phyloP scores from a whole-genome alignment of 2,329 filamentous ascomycete species.

The Trichoderma sp. region DNA sequence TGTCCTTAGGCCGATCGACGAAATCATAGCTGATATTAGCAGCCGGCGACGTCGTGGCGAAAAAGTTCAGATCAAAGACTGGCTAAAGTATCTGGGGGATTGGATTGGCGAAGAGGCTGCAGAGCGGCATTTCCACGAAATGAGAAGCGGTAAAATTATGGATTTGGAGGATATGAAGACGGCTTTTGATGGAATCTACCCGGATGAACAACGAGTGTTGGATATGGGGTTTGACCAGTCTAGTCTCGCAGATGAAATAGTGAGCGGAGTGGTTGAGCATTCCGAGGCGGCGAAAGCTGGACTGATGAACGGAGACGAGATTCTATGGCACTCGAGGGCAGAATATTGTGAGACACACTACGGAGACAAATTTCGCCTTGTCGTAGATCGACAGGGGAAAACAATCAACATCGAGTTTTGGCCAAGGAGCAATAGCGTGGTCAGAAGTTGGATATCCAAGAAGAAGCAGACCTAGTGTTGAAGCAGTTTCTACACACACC shows the following conservation, averaged over 20 bases:
- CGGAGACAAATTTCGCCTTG: neutral
- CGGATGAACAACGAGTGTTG: neutral
- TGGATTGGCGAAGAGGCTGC: neutral
- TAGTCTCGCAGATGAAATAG: neutral
- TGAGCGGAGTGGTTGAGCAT: neutral
- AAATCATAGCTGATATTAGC: neutral
- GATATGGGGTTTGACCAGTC: conserved; percentile 1
- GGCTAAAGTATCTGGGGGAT: neutral
- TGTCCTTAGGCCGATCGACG: neutral
- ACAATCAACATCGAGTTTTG: neutral
- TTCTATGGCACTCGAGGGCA: conserved; percentile 2
- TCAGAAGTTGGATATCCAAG: neutral
- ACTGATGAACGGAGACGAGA: neutral
- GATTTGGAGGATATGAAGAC: conserved; percentile 14
- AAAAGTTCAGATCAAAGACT: neutral
- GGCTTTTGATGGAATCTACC: conserved; percentile 4
- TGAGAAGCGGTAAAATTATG: neutral
- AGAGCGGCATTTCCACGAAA: neutral
- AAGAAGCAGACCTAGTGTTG: neutral
- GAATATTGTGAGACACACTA: neutral
- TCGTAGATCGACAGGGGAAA: neutral
- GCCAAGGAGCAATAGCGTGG: neutral
- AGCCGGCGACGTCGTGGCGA: neutral
- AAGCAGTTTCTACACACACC: neutral
- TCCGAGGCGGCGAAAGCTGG: neutral